phyloP scores from a whole-genome alignment of 257 asterid species.

The Nicotiana undulata region DNA sequence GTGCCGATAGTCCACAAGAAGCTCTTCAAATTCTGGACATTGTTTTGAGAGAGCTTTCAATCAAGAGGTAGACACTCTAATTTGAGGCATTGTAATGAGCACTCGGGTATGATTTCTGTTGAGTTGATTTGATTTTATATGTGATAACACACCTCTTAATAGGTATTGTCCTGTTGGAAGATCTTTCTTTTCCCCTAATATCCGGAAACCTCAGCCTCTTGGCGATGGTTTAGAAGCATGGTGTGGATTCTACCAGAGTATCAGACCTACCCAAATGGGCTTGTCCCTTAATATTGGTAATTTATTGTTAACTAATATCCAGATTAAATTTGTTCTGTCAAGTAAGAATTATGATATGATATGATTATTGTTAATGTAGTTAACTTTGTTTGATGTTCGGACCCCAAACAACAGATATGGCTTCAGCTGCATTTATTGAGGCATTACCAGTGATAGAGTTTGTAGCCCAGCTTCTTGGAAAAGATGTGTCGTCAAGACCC shows the following conservation, averaged over 20 bases:
- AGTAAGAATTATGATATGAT: background rate
- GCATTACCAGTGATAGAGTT: slow-evolving; percentile 96
- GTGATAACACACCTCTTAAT: slow-evolving; percentile 1
- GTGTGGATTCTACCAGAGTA: slow-evolving; percentile 98
- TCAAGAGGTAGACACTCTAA: slow-evolving; percentile 42
- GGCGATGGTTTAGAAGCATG: slow-evolving; percentile 99
- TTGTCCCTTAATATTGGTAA: slow-evolving; percentile 89
- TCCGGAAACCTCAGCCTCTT: slow-evolving; percentile 77
- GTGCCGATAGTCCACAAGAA: slow-evolving; percentile 89
- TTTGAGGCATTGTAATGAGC: background rate
- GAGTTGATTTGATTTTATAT: background rate
- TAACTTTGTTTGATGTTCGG: background rate
- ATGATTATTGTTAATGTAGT: background rate
- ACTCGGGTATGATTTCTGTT: background rate
- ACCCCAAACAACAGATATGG: slow-evolving; percentile 63
- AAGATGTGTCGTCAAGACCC: slow-evolving; percentile 78
- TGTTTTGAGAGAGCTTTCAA: slow-evolving; percentile 85
- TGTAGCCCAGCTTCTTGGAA: slow-evolving; percentile 82
- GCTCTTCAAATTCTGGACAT: slow-evolving; percentile 94
- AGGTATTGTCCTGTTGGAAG: slow-evolving; percentile 95
- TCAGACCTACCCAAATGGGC: slow-evolving; percentile 99
- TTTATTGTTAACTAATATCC: background rate
- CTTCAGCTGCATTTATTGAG: slow-evolving; percentile 97
- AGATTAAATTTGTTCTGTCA: background rate
- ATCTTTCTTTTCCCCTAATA: slow-evolving; percentile 85